Percentiles rank a stretch among this genome's conserved stretches.
Conservation (phyloP, 805 yeast species). For the Grigorovia yakushimaensis region DNA sequence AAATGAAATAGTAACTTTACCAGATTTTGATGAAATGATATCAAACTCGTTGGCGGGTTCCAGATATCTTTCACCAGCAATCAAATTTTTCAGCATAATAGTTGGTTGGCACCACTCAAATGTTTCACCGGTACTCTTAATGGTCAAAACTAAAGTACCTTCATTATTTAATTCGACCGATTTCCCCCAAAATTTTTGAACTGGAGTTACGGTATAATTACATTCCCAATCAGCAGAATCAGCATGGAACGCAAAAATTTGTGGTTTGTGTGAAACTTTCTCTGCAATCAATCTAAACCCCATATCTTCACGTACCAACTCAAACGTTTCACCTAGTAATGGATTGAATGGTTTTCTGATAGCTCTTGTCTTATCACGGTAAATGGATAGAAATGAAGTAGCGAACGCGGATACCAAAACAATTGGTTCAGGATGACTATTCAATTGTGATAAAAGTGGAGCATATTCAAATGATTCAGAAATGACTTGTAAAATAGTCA, state of each 20-base stretch:
- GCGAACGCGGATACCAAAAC: constrained; percentile 72
- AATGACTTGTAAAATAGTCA: constrained; percentile 68
- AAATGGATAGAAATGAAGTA: constrained; percentile 57
- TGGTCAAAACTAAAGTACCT: constrained; percentile 53
- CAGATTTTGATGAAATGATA: constrained; percentile 59
- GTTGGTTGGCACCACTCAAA: constrained; percentile 79
- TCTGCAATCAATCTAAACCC: constrained; percentile 71
- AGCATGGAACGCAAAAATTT: constrained; percentile 66
- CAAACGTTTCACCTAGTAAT: constrained; percentile 85
- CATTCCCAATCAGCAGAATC: constrained; percentile 68
- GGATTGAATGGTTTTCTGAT: constrained; percentile 92
- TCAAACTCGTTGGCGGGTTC: constrained; percentile 72
- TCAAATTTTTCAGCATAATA: constrained; percentile 69
- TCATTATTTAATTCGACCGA: constrained; percentile 71
- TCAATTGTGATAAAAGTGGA: constrained; percentile 53
- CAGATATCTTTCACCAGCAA: constrained; percentile 90
- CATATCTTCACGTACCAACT: constrained; percentile 73
- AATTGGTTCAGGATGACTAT: constrained; percentile 44
- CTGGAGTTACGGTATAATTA: constrained; percentile 56
- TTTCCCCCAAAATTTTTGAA: constrained; percentile 93
- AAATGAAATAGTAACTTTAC: constrained; percentile 61
- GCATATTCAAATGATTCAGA: constrained; percentile 76
- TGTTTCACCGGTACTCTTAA: constrained; percentile 52
- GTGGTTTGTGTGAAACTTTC: constrained; percentile 81
- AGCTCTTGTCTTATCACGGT: constrained; percentile 65